phyloP scores from a whole-genome alignment of 2,329 filamentous ascomycete species.

The Metarhizium rileyi region DNA sequence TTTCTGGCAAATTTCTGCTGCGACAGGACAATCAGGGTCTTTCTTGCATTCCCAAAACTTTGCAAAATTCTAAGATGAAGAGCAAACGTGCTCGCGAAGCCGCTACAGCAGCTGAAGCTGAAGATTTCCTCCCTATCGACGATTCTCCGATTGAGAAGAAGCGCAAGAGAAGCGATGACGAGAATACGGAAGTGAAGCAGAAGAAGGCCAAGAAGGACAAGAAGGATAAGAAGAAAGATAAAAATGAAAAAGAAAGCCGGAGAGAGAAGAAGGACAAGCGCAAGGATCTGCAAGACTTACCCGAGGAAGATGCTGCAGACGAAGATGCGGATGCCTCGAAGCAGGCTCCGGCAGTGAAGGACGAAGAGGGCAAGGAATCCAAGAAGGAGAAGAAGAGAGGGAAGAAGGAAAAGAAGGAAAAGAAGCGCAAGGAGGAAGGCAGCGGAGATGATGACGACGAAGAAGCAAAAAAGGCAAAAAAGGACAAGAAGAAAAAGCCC shows the following conservation, averaged over 20 bases:
- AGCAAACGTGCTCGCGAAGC: slow-evolving; percentile 30
- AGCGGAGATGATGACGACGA: background rate
- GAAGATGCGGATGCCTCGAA: slow-evolving; percentile 12
- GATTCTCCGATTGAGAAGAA: slow-evolving; percentile 22
- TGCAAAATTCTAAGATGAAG: slow-evolving; percentile 17
- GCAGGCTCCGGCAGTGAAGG: slow-evolving; percentile 6
- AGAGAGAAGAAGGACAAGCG: slow-evolving; percentile 32
- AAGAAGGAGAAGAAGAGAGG: slow-evolving; percentile 16
- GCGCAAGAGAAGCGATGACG: slow-evolving; percentile 25
- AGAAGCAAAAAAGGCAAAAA: slow-evolving; percentile 12
- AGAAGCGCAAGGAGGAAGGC: slow-evolving; percentile 17
- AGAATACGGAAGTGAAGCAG: slow-evolving; percentile 12
- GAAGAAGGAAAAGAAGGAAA: slow-evolving; percentile 17
- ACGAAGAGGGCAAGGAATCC: slow-evolving; percentile 12
- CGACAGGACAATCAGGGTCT: background rate
- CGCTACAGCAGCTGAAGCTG: slow-evolving; percentile 19
- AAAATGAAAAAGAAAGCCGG: slow-evolving; percentile 23
- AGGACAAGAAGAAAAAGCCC: slow-evolving; percentile 21
- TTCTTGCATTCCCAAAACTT: background rate
- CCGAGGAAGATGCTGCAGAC: slow-evolving; percentile 21
- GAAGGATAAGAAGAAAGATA: slow-evolving; percentile 23
- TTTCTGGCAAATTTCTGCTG: slow-evolving; percentile 5
- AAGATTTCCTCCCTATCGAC: slow-evolving; percentile 14
- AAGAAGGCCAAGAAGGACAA: slow-evolving; percentile 24
- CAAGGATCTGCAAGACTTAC: slow-evolving; percentile 27